Evolutionary conservation across 768 basidiomycete genomes (phyloP).

Genomic region (Stropharia rugosoannulata): DNA sequence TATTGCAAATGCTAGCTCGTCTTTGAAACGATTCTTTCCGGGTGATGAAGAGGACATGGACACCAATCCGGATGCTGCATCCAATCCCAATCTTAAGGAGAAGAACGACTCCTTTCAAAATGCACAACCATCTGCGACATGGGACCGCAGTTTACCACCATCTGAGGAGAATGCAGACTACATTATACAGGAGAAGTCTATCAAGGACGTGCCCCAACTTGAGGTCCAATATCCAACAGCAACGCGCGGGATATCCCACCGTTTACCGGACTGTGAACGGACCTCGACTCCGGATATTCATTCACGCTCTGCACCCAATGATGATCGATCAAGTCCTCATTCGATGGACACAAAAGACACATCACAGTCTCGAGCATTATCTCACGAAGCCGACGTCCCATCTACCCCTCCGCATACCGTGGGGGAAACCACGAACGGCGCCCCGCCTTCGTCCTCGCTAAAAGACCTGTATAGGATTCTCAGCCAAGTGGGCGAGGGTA

Average conservation of each 20-base stretch:
- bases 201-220: background rate
- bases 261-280: background rate
- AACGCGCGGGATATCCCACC: background rate
- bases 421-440: constrained; percentile 11
- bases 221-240: background rate
- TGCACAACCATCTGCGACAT: background rate
- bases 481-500: constrained; percentile 96
- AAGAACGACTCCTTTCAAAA: background rate
- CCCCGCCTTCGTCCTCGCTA: constrained; percentile 20
- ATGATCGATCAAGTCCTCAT: constrained; percentile 13
- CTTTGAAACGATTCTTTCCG: constrained; percentile 81
- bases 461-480: constrained; percentile 81
- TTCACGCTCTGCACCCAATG: background rate
- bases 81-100: background rate
- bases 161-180: background rate
- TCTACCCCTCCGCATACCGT: constrained; percentile 15
- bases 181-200: background rate
- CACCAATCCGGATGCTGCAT: constrained; percentile 21
- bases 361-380: constrained; percentile 1
- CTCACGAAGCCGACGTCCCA: constrained; percentile 15
- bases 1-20: constrained; percentile 52
- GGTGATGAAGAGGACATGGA: constrained; percentile 75
- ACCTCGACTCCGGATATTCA: background rate
- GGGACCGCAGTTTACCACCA: background rate
- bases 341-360: constrained; percentile 1